phyloP scores from a whole-genome alignment of 2,329 filamentous ascomycete genomes.

The Colletotrichum tofieldiae region DNA sequence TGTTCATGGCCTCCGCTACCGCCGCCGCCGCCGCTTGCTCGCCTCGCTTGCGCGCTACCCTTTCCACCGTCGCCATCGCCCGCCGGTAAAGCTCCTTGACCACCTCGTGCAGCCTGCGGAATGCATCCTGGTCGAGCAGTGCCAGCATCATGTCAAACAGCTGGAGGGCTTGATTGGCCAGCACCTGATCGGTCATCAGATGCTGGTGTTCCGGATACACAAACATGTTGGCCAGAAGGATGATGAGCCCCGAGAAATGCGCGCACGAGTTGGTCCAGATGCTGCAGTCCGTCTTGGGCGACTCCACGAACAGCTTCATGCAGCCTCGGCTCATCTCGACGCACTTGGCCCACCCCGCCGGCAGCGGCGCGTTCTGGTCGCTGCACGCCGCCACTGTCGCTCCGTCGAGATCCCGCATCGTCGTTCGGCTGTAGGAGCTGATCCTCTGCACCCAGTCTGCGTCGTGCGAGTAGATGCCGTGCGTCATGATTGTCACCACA shows the following conservation, averaged over 20 bases:
- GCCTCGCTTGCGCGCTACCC: conserved; percentile 8
- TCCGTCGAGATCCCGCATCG: conserved; percentile 46
- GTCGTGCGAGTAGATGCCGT: conserved; percentile 57
- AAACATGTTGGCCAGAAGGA: conserved; percentile 53
- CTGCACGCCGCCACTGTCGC: neutral
- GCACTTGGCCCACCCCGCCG: conserved; percentile 52
- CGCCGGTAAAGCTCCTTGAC: conserved; percentile 42
- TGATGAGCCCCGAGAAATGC: conserved; percentile 53
- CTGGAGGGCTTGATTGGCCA: conserved; percentile 48
- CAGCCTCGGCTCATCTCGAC: conserved; percentile 53
- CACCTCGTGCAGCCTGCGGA: conserved; percentile 35
- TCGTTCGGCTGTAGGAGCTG: conserved; percentile 47
- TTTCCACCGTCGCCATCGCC: conserved; percentile 38
- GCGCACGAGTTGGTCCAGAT: conserved; percentile 51
- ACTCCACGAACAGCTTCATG: conserved; percentile 51
- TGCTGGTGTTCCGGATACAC: conserved; percentile 48
- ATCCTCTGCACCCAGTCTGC: conserved; percentile 56
- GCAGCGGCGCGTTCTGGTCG: conserved; percentile 45
- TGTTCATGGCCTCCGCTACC: conserved; percentile 9
- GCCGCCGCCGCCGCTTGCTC: conserved; percentile 25
- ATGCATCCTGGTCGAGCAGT: conserved; percentile 8
- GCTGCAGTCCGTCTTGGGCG: conserved; percentile 51
- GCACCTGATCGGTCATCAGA: conserved; percentile 49
- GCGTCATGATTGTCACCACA: conserved; percentile 54
- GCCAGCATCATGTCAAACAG: conserved; percentile 47